These are phyloP conservation scores for Rosa rugosa DNA, from an alignment of 306 rosid genomes.

Conservation along the genomic window DNA sequence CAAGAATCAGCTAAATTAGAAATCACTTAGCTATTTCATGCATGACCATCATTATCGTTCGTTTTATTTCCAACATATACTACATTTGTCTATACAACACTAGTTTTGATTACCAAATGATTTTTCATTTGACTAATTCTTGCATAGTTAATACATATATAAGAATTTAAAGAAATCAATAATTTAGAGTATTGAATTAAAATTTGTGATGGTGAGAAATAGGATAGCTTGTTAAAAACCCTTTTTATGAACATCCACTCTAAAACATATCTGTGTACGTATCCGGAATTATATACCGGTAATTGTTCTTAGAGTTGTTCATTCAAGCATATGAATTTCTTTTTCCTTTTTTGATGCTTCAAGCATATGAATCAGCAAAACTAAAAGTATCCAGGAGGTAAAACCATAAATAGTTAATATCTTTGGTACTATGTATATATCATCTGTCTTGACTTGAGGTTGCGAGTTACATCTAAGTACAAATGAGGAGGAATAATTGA, in stretches of 20 bases:
- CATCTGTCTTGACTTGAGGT: constrained; percentile 6
- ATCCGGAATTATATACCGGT: no score
- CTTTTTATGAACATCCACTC: no score
- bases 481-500: constrained; percentile 24
- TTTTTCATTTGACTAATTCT: not conserved
- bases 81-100: no score
- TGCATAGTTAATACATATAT: no score
- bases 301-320: not conserved
- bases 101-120: no score
- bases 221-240: no score
- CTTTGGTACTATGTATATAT: not conserved
- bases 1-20: not conserved
- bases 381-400: not conserved
- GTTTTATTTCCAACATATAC: no score
- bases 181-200: no score
- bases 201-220: not conserved
- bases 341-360: not conserved
- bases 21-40: not conserved
- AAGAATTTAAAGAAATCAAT: no score
- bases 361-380: not conserved
- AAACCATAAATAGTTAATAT: not conserved
- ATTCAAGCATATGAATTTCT: no score
- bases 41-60: not conserved
- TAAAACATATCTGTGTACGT: not conserved
- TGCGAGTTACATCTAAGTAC: constrained; percentile 4